Evolutionary conservation across 495 filamentous ascomycete species (phyloP), one percentile per base, ranked within the genome.

Genomic region (Saxophila tyrrhenica): DNA sequence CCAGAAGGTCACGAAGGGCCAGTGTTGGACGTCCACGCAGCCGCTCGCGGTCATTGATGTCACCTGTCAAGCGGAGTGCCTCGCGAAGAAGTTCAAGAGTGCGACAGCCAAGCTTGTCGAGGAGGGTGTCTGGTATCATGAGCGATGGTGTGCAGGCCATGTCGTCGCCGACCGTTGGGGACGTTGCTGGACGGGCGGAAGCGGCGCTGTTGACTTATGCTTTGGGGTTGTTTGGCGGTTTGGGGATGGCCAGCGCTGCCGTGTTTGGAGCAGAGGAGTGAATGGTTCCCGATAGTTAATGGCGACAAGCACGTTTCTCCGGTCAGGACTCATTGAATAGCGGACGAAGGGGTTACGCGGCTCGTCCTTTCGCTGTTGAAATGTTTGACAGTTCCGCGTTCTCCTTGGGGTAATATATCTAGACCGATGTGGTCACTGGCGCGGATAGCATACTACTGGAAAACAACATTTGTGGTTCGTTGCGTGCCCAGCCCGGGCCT

Each of bases 211-310:
- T 57, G 42, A 52, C 49, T 8, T 48, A n/a, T 21, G 50, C 15
- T 21, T 41, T 57, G 16, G 46, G 45, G 11, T 9, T 52, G 5
- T 3, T 57, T 38, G 55, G 55, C 2, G 55, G 55, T 10, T 39
- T 57, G n/a, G 55, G 55, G 1, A 16, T 57, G 48, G 49, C 50
- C 13, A 57, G 55, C 29, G 39, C 44, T 11, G 50, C 48, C 2
- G 55, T 57, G 16, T 57, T 48, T 42, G 55, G 55, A 16, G 55
- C 45, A n/a, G 42, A 48, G 21, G 41, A 39, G 25, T 24, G 39
- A 13, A n/a, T n/a, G n/a, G n/a, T n/a, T n/a, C n/a, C n/a, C n/a
- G n/a, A n/a, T n/a, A n/a, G n/a, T n/a, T n/a, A n/a, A n/a, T n/a
- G n/a, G n/a, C n/a, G n/a, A n/a, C n/a, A n/a, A n/a, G n/a, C n/a